Conservation (phyloP, 2,329 filamentous ascomycete genomes). For the Cytospora piceicola region DNA sequence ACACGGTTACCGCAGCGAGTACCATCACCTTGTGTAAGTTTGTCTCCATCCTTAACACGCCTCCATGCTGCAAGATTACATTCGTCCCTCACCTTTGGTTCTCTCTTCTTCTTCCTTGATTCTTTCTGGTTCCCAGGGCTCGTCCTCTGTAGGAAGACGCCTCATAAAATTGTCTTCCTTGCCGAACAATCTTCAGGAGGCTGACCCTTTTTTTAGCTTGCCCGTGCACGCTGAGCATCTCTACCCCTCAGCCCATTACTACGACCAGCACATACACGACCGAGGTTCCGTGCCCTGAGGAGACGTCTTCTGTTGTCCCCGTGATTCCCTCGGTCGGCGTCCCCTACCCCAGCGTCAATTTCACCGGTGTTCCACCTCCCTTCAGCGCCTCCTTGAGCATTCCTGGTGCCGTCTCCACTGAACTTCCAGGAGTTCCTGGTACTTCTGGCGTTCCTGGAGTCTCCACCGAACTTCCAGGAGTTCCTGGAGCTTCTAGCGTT, state of each 20-base stretch:
- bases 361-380: slow-evolving; percentile 24
- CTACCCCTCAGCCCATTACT: slow-evolving; percentile 38
- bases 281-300: slow-evolving; percentile 23
- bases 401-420: slow-evolving; percentile 15
- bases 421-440: slow-evolving; percentile 5
- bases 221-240: slow-evolving; percentile 49
- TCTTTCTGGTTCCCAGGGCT: background rate
- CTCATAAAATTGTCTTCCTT: too few relatives aligned
- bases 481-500: background rate
- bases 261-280: slow-evolving; percentile 35
- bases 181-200: background rate
- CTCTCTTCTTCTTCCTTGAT: background rate
- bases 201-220: slow-evolving; percentile 47
- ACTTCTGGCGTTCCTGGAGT: background rate
- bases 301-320: slow-evolving; percentile 27
- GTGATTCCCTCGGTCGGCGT: slow-evolving; percentile 21
- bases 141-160: too few relatives aligned
- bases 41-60: background rate
- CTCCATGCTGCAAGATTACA: background rate
- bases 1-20: slow-evolving; percentile 47
- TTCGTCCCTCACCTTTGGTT: background rate
- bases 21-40: slow-evolving; percentile 51
- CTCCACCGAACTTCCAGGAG: too few relatives aligned
- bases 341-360: slow-evolving; percentile 25
- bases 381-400: slow-evolving; percentile 25